Conservation (phyloP, 306 rosid species). For the Inga oerstediana region DNA sequence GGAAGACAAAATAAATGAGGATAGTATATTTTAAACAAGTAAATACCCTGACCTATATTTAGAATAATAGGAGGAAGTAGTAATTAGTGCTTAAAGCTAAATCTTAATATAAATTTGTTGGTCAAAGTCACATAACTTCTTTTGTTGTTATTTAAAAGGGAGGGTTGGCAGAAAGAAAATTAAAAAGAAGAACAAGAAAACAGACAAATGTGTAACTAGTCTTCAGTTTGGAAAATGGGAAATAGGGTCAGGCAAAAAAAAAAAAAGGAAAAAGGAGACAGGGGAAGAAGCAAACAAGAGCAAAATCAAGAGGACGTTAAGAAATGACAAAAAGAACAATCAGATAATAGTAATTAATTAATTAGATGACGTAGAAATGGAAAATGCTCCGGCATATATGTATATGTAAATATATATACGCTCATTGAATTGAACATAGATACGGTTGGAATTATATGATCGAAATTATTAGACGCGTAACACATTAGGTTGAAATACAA, state of each 20-base stretch:
- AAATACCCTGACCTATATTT: no score
- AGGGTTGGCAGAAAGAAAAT: no score
- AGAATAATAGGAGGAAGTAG: no score
- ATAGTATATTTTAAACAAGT: no score
- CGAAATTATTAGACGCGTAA: not conserved
- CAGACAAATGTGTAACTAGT: not conserved
- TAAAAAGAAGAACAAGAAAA: no score
- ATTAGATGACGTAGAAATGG: not conserved
- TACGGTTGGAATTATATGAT: not conserved
- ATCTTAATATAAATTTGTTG: not conserved
- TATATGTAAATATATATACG: no score
- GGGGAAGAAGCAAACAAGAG: not conserved
- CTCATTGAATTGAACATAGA: not conserved
- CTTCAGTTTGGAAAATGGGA: not conserved
- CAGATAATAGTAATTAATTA: not conserved
- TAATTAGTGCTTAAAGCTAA: not conserved
- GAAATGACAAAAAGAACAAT: not conserved
- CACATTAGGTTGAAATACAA: no score
- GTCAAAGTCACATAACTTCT: not conserved
- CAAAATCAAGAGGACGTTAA: not conserved
- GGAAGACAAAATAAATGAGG: no score
- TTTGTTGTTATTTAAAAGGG: no score
- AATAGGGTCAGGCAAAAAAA: not conserved
- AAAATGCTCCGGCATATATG: not conserved
- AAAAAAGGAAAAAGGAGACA: not conserved